A percentile compares a stretch with the other conserved stretches of the same genome.
These are phyloP conservation scores for Vigna hirtella DNA, from an alignment of 306 rosid genomes.

Conservation along the genomic window DNA sequence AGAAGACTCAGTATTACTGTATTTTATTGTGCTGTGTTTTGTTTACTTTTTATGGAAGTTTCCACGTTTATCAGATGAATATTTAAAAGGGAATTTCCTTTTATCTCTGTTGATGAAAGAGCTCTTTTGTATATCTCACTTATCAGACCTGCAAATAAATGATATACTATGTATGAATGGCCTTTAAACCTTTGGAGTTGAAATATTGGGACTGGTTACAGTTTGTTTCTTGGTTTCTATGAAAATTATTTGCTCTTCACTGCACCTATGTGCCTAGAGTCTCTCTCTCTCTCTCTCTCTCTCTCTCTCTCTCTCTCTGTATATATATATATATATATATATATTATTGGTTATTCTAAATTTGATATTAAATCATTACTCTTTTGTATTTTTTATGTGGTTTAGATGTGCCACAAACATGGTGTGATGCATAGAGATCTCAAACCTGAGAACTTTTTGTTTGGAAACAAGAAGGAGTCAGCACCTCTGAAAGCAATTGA, in stretches of 20 bases:
- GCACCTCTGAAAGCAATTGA: constrained; percentile 86
- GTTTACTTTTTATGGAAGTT: neutral
- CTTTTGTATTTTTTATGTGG: constrained; percentile 33
- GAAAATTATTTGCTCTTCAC: neutral
- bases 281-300: neutral
- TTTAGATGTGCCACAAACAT: constrained; percentile 86
- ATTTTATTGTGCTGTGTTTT: neutral
- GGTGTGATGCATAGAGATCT: constrained; percentile 96
- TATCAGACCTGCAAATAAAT: neutral
- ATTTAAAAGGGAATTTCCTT: neutral
- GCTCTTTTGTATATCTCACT: neutral
- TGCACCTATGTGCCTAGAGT: constrained; percentile 7
- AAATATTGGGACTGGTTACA: neutral
- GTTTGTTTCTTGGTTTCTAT: neutral
- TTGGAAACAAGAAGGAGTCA: constrained; percentile 82
- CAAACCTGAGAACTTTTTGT: constrained; percentile 94
- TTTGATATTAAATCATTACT: constrained; percentile 27
- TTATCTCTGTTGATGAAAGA: neutral
- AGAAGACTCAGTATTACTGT: neutral
- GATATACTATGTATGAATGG: neutral
- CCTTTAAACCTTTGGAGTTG: neutral
- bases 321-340: no score
- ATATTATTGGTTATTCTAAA: neutral
- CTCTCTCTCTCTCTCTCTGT: no score
- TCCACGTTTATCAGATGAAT: neutral